phyloP scores from a whole-genome alignment of 2,329 filamentous ascomycete species.

The Curvularia hawaiiensis region DNA sequence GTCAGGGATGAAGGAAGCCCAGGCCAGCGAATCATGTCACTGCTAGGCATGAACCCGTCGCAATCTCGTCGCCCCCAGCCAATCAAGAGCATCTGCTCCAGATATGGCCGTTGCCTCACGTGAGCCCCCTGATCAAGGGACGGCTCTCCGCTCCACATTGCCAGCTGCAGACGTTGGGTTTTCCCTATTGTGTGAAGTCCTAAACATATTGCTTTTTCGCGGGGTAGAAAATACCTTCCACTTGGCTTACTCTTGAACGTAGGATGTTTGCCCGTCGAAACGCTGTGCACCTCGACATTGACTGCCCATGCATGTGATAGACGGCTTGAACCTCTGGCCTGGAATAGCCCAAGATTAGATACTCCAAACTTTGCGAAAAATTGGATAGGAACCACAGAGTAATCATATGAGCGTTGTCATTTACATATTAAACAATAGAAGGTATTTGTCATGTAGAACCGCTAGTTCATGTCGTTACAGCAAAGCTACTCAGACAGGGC shows the following conservation, averaged over 20 bases:
- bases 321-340: not conserved
- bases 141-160: not conserved
- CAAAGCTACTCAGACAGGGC: slow-evolving; percentile 26
- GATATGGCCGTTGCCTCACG: not conserved
- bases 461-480: not conserved
- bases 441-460: not conserved
- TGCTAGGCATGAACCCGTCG: slow-evolving; percentile 6
- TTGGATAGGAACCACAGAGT: not conserved
- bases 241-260: not conserved
- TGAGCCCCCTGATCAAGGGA: not conserved
- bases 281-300: not conserved
- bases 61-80: slow-evolving; percentile 7
- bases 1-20: not conserved
- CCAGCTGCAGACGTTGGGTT: not conserved
- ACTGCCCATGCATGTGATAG: not conserved
- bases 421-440: not conserved
- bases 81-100: slow-evolving; percentile 4
- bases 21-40: slow-evolving; percentile 11
- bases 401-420: not conserved
- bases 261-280: not conserved
- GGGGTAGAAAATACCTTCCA: not conserved
- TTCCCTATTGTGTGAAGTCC: not conserved
- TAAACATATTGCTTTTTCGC: not conserved
- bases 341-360: not conserved
- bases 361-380: not conserved